Evolutionary conservation across 2,329 filamentous ascomycete species (phyloP), one percentile per base, ranked within the genome.

Genomic region (Calcarisporium arbuscula): DNA sequence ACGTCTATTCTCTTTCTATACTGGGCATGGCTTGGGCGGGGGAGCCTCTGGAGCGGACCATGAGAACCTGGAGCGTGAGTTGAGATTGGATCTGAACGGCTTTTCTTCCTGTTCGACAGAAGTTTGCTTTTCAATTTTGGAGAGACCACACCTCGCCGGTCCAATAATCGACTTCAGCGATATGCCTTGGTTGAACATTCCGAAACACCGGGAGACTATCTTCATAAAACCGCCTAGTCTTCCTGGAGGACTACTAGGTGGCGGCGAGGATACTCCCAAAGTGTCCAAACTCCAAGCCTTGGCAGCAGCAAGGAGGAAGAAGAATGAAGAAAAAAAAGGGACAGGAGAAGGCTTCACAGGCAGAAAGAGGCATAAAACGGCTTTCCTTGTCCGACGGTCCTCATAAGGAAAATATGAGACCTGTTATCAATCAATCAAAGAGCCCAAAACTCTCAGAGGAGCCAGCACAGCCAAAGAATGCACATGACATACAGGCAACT

Each of bases 231-330:
- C 58, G 39, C 42, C 48, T 12, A 72, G 22, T 42, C 78, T 73
- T 34, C 66, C 64, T 30, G 74, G 80, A 14, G 82, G 87, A 3
- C 67, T 98, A 0, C 61, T 95, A 3, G 94, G 92, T 19, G 94
- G 92, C 21, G 72, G 77, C 3, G 72, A 76, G 30, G 62, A 63
- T 10, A 52, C 65, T n/a, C 71, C 76, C 4, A 92, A 89, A 52
- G 72, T 85, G 59, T 94, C 90, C 5, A 98, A 98, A 52, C 68
- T 98, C 29, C 90, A 94, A 49, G 87, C 87, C 30, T 67, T 98
- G 27, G 89, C 90, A 33, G 87, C 87, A 21, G 83, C 85, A 35
- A 74, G 88, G 19, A 89, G 88, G 56, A 89, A 85, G 61, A 94
- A 88, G 58, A 80, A 79, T 11, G 80, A 79, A 19, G 79, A 82